Evolutionary conservation across 306 rosid genomes (phyloP).

Genomic region (Ceratonia siliqua): DNA sequence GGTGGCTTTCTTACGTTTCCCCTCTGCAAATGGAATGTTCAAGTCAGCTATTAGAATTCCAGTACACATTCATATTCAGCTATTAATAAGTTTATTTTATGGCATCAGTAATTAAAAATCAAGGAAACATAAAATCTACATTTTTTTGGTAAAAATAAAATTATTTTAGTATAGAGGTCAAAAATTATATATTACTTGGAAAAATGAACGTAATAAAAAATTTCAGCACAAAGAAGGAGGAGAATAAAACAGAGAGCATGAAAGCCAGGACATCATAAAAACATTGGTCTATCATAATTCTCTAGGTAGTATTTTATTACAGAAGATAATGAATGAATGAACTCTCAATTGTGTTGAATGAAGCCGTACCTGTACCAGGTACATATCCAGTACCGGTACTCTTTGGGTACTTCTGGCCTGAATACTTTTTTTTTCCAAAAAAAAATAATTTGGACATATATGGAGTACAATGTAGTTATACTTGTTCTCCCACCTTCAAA

Average conservation of each 20-base stretch:
- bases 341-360: too few relatives aligned
- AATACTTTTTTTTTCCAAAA: too few relatives aligned
- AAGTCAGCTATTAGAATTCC: constrained; percentile 4
- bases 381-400: too few relatives aligned
- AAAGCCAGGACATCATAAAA: neutral
- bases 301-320: neutral
- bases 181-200: neutral
- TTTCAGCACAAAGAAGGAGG: neutral
- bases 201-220: neutral
- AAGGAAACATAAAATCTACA: too few relatives aligned
- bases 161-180: too few relatives aligned
- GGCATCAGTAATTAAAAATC: neutral
- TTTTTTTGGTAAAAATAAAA: too few relatives aligned
- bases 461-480: too few relatives aligned
- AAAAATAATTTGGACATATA: too few relatives aligned
- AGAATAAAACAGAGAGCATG: neutral
- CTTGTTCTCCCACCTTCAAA: too few relatives aligned
- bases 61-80: neutral
- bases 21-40: neutral
- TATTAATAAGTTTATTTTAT: neutral
- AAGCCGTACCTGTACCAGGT: too few relatives aligned
- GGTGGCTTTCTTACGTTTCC: too few relatives aligned
- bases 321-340: neutral
- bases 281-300: neutral
- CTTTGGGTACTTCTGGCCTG: too few relatives aligned